Evolutionary conservation across 441 rosid genomes (phyloP).

Genomic region (Lagerstroemia fauriei): DNA sequence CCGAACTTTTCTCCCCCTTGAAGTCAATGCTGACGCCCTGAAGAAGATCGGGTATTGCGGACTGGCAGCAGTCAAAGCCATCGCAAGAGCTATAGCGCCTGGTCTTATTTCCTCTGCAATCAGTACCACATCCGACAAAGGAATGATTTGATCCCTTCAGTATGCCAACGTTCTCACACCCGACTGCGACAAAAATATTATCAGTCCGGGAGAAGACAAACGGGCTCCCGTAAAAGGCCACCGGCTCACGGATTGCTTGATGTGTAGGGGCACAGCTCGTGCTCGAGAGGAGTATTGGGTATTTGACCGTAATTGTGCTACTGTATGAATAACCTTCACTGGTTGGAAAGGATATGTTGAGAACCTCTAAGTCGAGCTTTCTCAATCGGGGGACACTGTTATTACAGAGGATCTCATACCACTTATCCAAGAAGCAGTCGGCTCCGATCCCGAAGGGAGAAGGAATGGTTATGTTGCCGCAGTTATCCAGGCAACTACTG

Average conservation of each 20-base stretch:
- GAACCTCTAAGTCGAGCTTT: slow-evolving; percentile 4
- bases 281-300: background rate
- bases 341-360: background rate
- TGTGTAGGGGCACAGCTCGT: background rate
- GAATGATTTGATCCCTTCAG: background rate
- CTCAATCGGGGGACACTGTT: background rate
- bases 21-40: background rate
- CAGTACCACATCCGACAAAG: background rate
- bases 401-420: slow-evolving; percentile 10
- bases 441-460: slow-evolving; percentile 16
- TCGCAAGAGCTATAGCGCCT: background rate
- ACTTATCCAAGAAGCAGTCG: slow-evolving; percentile 14
- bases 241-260: background rate
- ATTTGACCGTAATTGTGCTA: background rate
- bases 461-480: slow-evolving; percentile 13
- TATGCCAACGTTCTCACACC: background rate
- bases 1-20: background rate
- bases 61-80: background rate
- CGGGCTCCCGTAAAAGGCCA: slow-evolving; percentile 1
- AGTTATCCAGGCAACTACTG: background rate
- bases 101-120: background rate
- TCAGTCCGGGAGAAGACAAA: background rate
- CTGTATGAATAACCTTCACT: too few species aligned
- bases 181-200: background rate
- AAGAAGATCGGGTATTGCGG: background rate